Base-by-base conservation (phyloP, 2,329 filamentous ascomycete genomes). In the Nannizziopsis barbatae region DNA sequence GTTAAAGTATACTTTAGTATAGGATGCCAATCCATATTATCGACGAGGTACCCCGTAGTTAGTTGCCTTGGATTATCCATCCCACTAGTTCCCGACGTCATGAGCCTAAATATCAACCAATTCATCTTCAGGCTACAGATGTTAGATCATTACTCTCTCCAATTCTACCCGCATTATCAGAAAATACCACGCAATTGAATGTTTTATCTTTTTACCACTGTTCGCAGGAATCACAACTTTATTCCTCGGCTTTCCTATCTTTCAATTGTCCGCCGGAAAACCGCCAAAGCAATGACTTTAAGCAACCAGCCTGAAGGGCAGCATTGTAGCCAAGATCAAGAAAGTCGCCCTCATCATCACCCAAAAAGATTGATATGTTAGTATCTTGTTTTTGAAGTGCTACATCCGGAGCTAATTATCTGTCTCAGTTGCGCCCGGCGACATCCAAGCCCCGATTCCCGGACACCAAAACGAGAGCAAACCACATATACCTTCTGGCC, bases 311-410 rank as follows among this genome's bases (percentile, higher is more conserved):
- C 37, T 8, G 27, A 3, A 5, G 45, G 11, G 22, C 36, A 37
- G 37, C 18, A 47, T 2, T 8, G 12, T 2, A 36, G 15, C 18
- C 30, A 39, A 8, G 27, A 35, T 11, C 27, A 33, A 27, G 45
- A 47, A n/a, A 41, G 32, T 6, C 45, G 35, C n/a, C 37, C 45
- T 12, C 45, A 41, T 20, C 45, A 41, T 35, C 64, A 64, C 36
- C 66, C 66, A 20, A 68, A 67, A 57, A 66, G 66, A 52, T 57
- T 69, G 20, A 68, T 69, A 48, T 69, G 66, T 68, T 62, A 20
- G 59, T 56, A 20, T 15, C 20, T 10, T 18, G 14, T 22, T 9
- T 17, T 17, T 17, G 3, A 10, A 5, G 14, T 33, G 11, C 9
- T 42, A 5, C 11, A 18, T 40, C 2, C 10, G 8, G 11, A 44